phyloP scores from a whole-genome alignment of 768 basidiomycete genomes.

The Trametes coccinea region DNA sequence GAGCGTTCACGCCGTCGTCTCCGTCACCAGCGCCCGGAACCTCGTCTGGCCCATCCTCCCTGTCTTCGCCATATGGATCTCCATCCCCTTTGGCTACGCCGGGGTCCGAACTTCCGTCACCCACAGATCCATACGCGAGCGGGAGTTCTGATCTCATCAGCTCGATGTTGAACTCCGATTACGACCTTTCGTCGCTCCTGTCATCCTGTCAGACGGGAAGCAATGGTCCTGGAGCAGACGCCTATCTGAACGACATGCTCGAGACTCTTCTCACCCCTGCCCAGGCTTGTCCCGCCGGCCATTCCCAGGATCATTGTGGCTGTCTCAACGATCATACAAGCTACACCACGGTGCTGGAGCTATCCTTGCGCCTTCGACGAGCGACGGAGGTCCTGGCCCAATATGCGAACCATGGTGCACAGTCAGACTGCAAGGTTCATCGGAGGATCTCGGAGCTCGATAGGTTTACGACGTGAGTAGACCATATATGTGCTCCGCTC shows the following conservation, averaged over 20 bases:
- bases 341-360: conserved; percentile 62
- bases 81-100: conserved; percentile 29
- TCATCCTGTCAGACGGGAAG: conserved; percentile 21
- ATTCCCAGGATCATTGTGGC: conserved; percentile 48
- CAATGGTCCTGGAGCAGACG: conserved; percentile 16
- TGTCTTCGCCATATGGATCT: conserved; percentile 9
- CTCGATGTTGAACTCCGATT: conserved; percentile 18
- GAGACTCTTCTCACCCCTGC: conserved; percentile 25
- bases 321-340: conserved; percentile 55
- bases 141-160: conserved; percentile 3
- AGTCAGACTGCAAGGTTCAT: conserved; percentile 37
- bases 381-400: conserved; percentile 55
- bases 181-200: conserved; percentile 28
- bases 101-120: conserved; percentile 25
- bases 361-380: conserved; percentile 63
- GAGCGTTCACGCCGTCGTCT: conserved; percentile 12
- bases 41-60: neutral
- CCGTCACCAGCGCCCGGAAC: conserved; percentile 10
- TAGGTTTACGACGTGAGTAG: conserved; percentile 51
- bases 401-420: conserved; percentile 41
- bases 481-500: neutral
- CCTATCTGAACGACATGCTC: conserved; percentile 27
- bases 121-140: conserved; percentile 16
- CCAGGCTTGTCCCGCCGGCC: conserved; percentile 10
- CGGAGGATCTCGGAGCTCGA: conserved; percentile 54